Evolutionary conservation across 2,329 filamentous ascomycete species (phyloP).

Genomic region (Penicillium sp.): DNA sequence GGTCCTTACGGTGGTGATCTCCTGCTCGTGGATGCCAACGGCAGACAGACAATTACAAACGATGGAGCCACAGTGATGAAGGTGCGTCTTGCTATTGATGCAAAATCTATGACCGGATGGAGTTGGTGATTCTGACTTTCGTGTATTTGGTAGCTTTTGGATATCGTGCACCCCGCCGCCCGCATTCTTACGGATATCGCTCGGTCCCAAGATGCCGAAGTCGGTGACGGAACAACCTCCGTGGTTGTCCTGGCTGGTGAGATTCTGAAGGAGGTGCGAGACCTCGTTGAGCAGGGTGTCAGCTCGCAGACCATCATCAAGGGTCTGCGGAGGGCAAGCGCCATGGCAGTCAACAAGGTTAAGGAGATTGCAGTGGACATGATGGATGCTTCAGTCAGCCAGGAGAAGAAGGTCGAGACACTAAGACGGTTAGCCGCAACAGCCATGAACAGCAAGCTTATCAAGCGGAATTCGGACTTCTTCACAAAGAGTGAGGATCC

Average conservation of each 20-base stretch:
- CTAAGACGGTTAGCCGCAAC: conserved; percentile 86
- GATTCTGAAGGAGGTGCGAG: conserved; percentile 94
- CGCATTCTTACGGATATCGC: conserved; percentile 97
- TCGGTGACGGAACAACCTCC: conserved; percentile 95
- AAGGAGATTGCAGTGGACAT: conserved; percentile 84
- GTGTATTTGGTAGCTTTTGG: conserved; percentile 66
- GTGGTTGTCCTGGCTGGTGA: conserved; percentile 97
- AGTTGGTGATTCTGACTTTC: conserved; percentile 5
- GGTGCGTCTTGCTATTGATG: conserved; percentile 48
- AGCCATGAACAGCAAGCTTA: conserved; percentile 99
- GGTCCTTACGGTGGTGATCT: conserved; percentile 96
- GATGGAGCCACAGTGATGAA: conserved; percentile 99
- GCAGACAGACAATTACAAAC: conserved; percentile 96
- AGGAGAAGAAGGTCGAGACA: conserved; percentile 84
- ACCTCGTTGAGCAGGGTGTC: conserved; percentile 93
- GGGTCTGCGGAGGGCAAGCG: conserved; percentile 80
- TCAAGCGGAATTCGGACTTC: conserved; percentile 93
- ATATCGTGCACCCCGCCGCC: conserved; percentile 96
- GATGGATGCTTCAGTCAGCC: conserved; percentile 69
- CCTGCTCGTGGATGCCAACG: conserved; percentile 93
- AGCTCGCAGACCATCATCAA: conserved; percentile 98
- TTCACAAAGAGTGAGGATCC: conserved; percentile 83
- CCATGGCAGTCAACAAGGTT: conserved; percentile 96
- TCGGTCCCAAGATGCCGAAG: conserved; percentile 97
- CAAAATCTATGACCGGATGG: background rate